phyloP scores from a whole-genome alignment of 768 basidiomycete genomes.

The Tricholomella constricta region DNA sequence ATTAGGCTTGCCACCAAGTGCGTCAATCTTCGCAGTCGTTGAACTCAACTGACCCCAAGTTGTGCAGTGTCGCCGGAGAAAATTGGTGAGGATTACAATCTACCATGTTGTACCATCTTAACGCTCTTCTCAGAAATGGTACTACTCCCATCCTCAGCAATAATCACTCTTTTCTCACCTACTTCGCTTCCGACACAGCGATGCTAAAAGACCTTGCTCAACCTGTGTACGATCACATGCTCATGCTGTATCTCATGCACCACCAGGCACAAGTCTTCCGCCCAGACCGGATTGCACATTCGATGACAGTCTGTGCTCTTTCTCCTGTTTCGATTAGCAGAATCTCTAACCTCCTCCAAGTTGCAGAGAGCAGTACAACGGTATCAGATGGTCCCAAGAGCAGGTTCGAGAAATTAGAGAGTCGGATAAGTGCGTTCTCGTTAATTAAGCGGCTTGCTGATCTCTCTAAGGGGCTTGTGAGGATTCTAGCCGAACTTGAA shows the following conservation, averaged over 20 bases:
- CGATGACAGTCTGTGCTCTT: slow-evolving; percentile 57
- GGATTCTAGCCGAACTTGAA: slow-evolving; percentile 63
- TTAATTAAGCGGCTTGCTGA: slow-evolving; percentile 1
- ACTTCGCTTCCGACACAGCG: slow-evolving; percentile 48
- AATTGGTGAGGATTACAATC: slow-evolving; percentile 47
- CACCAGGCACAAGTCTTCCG: slow-evolving; percentile 55
- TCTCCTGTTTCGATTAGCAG: neutral
- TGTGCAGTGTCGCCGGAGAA: slow-evolving; percentile 67
- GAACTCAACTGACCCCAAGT: neutral
- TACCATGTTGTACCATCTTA: neutral
- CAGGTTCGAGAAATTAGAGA: slow-evolving; percentile 65
- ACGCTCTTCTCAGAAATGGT: slow-evolving; percentile 57
- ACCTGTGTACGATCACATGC: slow-evolving; percentile 78
- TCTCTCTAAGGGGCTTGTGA: neutral
- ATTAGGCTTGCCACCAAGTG: slow-evolving; percentile 58
- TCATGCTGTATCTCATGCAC: slow-evolving; percentile 64
- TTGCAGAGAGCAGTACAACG: slow-evolving; percentile 38
- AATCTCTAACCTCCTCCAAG: slow-evolving; percentile 27
- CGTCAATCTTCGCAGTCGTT: slow-evolving; percentile 14
- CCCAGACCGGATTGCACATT: slow-evolving; percentile 72
- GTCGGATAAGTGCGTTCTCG: slow-evolving; percentile 58
- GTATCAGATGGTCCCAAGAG: slow-evolving; percentile 56
- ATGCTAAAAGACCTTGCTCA: slow-evolving; percentile 75
- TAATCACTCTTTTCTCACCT: slow-evolving; percentile 2
- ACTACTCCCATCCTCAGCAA: slow-evolving; percentile 13